A percentile compares a stretch with the other conserved stretches of the same genome.
Evolutionary conservation across 495 filamentous ascomycete genomes (phyloP).

Genomic region (Xylaria flabelliformis): DNA sequence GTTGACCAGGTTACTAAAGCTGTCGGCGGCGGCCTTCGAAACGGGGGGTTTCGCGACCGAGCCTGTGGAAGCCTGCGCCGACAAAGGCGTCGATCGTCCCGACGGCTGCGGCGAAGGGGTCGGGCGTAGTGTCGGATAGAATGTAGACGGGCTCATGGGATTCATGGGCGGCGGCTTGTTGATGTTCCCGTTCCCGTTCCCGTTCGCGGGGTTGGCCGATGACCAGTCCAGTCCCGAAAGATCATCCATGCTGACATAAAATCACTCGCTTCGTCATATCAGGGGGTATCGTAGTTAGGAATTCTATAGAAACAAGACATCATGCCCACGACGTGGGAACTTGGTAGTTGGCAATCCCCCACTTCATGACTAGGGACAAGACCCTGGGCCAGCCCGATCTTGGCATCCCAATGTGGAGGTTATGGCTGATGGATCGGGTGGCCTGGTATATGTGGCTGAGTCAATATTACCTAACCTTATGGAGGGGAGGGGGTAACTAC

Average conservation of each 20-base stretch:
- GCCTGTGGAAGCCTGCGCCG: constrained; percentile 59
- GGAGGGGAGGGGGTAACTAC: no score
- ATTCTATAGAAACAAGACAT: constrained; percentile 23
- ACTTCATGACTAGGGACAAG: neutral
- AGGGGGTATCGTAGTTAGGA: constrained; percentile 25
- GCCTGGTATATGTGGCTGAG: neutral
- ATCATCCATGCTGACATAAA: constrained; percentile 56
- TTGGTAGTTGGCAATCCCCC: constrained; percentile 14
- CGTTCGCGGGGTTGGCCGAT: constrained; percentile 45
- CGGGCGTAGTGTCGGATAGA: constrained; percentile 67
- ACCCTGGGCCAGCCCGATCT: neutral
- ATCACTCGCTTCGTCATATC: constrained; percentile 33
- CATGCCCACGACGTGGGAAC: constrained; percentile 27
- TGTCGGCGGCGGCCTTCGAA: constrained; percentile 73
- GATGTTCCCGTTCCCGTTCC: constrained; percentile 35
- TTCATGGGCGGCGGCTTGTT: constrained; percentile 59
- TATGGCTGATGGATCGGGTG: constrained; percentile 14
- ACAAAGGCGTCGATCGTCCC: constrained; percentile 72
- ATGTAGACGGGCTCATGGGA: constrained; percentile 52
- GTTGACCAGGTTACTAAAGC: constrained; percentile 87
- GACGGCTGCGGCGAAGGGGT: constrained; percentile 65
- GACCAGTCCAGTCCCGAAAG: constrained; percentile 61
- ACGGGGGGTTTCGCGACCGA: constrained; percentile 59
- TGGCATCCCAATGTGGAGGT: constrained; percentile 8
- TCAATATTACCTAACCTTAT: neutral